Evolutionary conservation across 306 rosid genomes (phyloP), one percentile per base, ranked within the genome.

Genomic region (Parietaria judaica): DNA sequence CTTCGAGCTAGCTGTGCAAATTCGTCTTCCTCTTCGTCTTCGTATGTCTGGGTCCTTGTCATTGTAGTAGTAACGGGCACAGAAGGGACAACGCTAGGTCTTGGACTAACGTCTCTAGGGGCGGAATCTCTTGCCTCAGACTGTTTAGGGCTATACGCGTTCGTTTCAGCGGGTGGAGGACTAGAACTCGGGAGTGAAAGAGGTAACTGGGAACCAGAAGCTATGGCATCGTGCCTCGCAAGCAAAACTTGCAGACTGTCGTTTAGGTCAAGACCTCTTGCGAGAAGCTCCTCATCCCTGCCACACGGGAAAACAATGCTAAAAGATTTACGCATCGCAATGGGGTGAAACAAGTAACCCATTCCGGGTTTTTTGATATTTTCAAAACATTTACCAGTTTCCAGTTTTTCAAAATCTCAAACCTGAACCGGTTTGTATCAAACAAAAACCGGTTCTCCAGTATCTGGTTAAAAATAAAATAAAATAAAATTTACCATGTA

Each of bases 231-330:
- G 67, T 92, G 85, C 64, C 74, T 88, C 36, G 97, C 88, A 61
- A 92, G 99, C 79, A 86, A 76, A 78, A 68, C 78, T 75, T 92
- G 99, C 74, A 88, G 74, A 54, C 66, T 58, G 66, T 92, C 99
- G 58, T 92, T 88, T 65, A 92, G 64, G 54, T 92, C 99, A 50
- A 92, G 90, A 68, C 99, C 99, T 70, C 73, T 81, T 34, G 87
- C 90, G 80, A 92, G 97, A 78, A 92, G 95, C 36, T 82, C 90
- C 66, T 92, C 99, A 57, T 92, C 99, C 76, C 99, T 92, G 65
- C n/a, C 74, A 65, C 16, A 64, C 66, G 68, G 58, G 63, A 54
- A 58, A 51, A 76, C 47, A 44, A 16, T 11, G 50, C 49, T n/a
- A 48, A 38, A 63, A 73, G 54, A 70, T 65, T 56, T 63, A 62